These are phyloP conservation scores for Capsicum pubescens DNA, from an alignment of 257 asterid species.

Conservation along the genomic window DNA sequence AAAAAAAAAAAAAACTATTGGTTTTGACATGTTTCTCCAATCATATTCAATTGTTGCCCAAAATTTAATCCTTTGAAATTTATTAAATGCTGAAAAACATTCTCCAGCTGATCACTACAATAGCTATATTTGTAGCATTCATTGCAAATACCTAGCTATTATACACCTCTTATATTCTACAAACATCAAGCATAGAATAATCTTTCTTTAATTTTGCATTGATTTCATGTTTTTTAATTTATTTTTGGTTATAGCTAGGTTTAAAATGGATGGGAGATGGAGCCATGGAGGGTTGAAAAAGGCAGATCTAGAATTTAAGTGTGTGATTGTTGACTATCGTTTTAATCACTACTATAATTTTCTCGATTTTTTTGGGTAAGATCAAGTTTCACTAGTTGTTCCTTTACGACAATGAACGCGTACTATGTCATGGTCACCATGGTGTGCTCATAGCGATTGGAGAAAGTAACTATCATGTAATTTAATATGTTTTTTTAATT, in stretches of 20 bases:
- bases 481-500: not conserved
- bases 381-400: constrained; percentile 36
- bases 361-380: constrained; percentile 58
- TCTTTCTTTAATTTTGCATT: not conserved
- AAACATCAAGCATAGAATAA: not conserved
- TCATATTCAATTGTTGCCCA: constrained; percentile 48
- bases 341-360: constrained; percentile 30
- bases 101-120: constrained; percentile 25
- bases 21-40: constrained; percentile 52
- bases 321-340: not conserved
- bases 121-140: constrained; percentile 27
- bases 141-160: constrained; percentile 14
- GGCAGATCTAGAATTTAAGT: not conserved
- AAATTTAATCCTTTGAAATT: constrained; percentile 40
- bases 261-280: not conserved
- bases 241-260: not conserved
- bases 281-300: not conserved
- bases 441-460: not conserved
- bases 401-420: not conserved
- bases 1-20: constrained; percentile 44
- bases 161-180: not conserved
- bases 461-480: not conserved
- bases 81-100: constrained; percentile 33
- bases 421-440: not conserved
- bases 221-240: not conserved